These are phyloP conservation scores for Thalassia testudinum DNA, from an alignment of 116 monocot genomes.

Conservation along the genomic window DNA sequence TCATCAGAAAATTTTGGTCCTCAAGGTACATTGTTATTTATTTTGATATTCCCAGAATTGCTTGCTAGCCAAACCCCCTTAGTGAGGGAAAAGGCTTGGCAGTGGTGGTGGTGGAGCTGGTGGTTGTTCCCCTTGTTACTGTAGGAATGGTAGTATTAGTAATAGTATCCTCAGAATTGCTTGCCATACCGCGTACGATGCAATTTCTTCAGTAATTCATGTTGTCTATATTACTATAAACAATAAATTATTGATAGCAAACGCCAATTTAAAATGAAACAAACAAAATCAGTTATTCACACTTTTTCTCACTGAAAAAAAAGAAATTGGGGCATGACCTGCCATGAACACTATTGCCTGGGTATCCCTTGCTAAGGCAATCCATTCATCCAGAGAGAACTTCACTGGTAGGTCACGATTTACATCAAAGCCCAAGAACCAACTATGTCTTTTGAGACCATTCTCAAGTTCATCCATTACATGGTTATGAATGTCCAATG, in stretches of 20 bases:
- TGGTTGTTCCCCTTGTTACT: no score
- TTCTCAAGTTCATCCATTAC: slow-evolving; percentile 56
- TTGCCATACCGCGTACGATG: no score
- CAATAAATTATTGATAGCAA: neutral
- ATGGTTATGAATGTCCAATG: slow-evolving; percentile 23
- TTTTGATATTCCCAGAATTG: no score
- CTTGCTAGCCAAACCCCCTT: no score
- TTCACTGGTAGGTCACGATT: slow-evolving; percentile 39
- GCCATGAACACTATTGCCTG: slow-evolving; percentile 77
- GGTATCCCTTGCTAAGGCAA: slow-evolving; percentile 45
- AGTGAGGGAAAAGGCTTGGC: no score
- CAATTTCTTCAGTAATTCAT: no score
- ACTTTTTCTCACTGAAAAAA: neutral
- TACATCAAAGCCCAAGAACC: slow-evolving; percentile 79
- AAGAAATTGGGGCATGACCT: slow-evolving; percentile 22
- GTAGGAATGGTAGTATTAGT: no score
- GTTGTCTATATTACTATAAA: neutral
- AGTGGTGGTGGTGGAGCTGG: no score
- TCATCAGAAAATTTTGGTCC: no score
- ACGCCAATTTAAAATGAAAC: no score
- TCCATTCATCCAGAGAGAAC: slow-evolving; percentile 64
- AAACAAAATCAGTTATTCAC: neutral
- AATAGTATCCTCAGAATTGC: no score
- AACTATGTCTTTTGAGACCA: slow-evolving; percentile 36
- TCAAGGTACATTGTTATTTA: no score